Percentiles rank a stretch among this genome's conserved stretches.
Evolutionary conservation across 164 flowering plant genomes (phyloP).

Genomic region (Aristolochia californica): DNA sequence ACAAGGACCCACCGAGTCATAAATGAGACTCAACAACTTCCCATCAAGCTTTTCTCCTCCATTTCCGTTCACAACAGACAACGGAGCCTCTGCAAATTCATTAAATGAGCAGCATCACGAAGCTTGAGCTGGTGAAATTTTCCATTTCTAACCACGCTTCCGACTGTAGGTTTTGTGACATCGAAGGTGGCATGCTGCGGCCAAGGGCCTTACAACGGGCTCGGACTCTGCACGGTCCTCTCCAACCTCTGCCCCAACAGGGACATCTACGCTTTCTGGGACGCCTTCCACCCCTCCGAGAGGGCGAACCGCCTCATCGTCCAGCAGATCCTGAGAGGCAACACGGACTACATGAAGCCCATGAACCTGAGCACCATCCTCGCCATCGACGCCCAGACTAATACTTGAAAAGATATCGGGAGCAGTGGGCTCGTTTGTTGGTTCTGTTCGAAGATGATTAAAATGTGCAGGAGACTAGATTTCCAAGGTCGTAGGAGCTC

Average conservation of each 20-base stretch:
- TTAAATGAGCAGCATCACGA: no score
- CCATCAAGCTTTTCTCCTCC: no score
- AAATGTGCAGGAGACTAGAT: no score
- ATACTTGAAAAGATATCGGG: neutral
- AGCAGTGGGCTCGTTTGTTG: no score
- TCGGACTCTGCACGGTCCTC: slow-evolving; percentile 43
- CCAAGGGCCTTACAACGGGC: slow-evolving; percentile 74
- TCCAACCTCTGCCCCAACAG: slow-evolving; percentile 63
- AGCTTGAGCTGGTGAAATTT: no score
- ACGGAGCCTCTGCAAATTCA: no score
- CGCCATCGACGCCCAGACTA: slow-evolving; percentile 48
- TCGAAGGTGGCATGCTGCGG: slow-evolving; percentile 76
- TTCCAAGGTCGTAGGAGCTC: no score
- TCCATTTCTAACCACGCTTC: no score
- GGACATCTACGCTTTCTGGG: slow-evolving; percentile 56
- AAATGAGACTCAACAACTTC: neutral
- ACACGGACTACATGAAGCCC: slow-evolving; percentile 49
- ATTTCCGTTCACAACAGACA: no score
- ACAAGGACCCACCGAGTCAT: neutral
- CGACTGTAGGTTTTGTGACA: slow-evolving; percentile 14
- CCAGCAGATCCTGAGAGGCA: slow-evolving; percentile 30
- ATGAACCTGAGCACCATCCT: slow-evolving; percentile 70
- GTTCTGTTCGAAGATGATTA: no score
- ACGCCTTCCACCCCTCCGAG: slow-evolving; percentile 65
- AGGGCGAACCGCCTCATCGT: slow-evolving; percentile 58